A percentile compares a stretch with the other conserved stretches of the same genome.
Evolutionary conservation across 2,329 filamentous ascomycete genomes (phyloP).

Genomic region (Ampelomyces quisqualis): DNA sequence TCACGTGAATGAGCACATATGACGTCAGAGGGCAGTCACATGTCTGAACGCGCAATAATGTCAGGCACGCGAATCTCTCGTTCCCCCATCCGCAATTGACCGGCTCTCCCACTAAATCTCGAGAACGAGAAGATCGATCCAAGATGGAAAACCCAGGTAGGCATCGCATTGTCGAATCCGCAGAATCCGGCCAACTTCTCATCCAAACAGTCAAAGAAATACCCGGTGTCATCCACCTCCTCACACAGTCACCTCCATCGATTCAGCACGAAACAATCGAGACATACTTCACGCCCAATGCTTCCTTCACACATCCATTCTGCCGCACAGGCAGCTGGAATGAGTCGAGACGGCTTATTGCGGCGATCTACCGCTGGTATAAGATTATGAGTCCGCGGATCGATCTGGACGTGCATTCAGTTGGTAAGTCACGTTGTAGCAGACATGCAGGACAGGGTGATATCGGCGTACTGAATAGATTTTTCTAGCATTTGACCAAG

Average conservation of each 20-base stretch:
- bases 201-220: conserved; percentile 58
- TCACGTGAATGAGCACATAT: no score
- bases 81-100: no score
- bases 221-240: conserved; percentile 62
- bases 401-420: conserved; percentile 63
- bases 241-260: conserved; percentile 66
- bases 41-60: no score
- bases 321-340: conserved; percentile 63
- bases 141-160: conserved; percentile 39
- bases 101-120: no score
- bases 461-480: neutral
- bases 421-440: no score
- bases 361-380: conserved; percentile 70
- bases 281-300: conserved; percentile 70
- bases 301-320: conserved; percentile 76
- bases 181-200: neutral
- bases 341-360: conserved; percentile 67
- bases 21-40: conserved; percentile 1
- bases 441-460: no score
- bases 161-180: neutral
- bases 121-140: no score
- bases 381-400: conserved; percentile 78
- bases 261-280: conserved; percentile 67
- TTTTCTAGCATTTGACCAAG: conserved; percentile 64
- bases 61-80: no score